phyloP scores from a whole-genome alignment of 2,329 filamentous ascomycete species.

The Intubia oerlemansii region DNA sequence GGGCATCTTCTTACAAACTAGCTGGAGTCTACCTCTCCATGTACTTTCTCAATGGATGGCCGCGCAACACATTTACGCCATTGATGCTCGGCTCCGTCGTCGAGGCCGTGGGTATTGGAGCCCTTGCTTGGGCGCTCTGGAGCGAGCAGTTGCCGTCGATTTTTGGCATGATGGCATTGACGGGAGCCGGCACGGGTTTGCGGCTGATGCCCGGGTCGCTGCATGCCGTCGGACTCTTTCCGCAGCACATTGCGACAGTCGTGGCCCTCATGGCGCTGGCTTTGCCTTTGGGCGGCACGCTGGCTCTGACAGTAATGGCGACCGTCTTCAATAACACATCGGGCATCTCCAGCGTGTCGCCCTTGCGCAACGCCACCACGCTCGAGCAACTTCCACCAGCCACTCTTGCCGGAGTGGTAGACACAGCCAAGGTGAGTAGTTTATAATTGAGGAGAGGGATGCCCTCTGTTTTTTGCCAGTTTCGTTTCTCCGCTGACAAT shows the following conservation, averaged over 20 bases:
- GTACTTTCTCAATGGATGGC: conserved; percentile 37
- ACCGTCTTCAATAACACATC: conserved; percentile 41
- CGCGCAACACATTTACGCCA: conserved; percentile 37
- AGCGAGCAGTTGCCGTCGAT: conserved; percentile 12
- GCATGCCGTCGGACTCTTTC: conserved; percentile 41
- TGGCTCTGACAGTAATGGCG: conserved; percentile 46
- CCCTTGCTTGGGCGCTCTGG: conserved; percentile 28
- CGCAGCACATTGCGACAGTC: conserved; percentile 31
- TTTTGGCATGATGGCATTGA: conserved; percentile 44
- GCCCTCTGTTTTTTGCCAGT: no score
- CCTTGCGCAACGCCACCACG: conserved; percentile 14
- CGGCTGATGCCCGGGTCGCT: conserved; percentile 41
- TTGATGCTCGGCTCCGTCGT: conserved; percentile 33
- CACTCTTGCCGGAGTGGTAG: conserved; percentile 16
- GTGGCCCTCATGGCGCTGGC: conserved; percentile 38
- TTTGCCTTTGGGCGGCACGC: conserved; percentile 39
- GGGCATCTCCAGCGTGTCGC: conserved; percentile 10
- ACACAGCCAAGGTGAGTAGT: conserved; percentile 17
- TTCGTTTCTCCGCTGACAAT: no score
- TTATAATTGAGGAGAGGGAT: no score
- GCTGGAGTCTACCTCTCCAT: conserved; percentile 35
- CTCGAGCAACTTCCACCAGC: conserved; percentile 15
- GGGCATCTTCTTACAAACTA: no score
- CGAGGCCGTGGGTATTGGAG: conserved; percentile 34
- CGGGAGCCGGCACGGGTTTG: conserved; percentile 39